Base-by-base conservation (phyloP, 2,329 filamentous ascomycete species). In the Neocatenulostroma microsporum region DNA sequence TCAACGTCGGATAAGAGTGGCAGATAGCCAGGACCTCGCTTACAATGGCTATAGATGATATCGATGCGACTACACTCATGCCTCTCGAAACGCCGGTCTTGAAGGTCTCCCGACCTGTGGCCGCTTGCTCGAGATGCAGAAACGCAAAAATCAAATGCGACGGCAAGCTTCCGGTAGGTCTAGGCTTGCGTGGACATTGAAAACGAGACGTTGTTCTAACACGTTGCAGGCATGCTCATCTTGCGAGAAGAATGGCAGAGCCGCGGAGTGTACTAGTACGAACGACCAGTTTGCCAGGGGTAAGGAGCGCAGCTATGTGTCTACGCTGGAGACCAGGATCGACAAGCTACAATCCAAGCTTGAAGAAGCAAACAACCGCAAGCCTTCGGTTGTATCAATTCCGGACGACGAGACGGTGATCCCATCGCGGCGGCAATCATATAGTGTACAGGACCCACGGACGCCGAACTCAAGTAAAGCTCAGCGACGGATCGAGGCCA, bases 71-170 rank as follows among this genome's bases (percentile, higher is more conserved):
- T 30, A 40, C 38, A 31, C 49, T 55, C 39, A 69, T 69, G 66
- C 62, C 65, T 41, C 55, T 70, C 33, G 66, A 71, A 32, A 68
- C 76, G 21, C 79, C 79, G 14, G 62, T 80, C 36, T 64, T 85
- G 50, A 74, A 79, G 51, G 84, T 89, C 45, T 87, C 82, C 55
- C 73, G 84, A 45, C 83, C 84, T 4, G 82, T 86, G 33, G 82
- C 82, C 21, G 84, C 84, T 17, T 89, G 84, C 59, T 84, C 82
- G 41, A 72, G 82, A 69, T 89, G 84, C 67, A 84, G 91, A 42
- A 77, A 82, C 43, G 88, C 89, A 36, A 98, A 98, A 67, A 87
- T 96, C 58, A 95, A 93, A 78, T 98, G 91, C 56, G 91, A 96
- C 65, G 89, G 91, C 44, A 95, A 95, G 62, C 69, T 96, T 24